Percentiles rank a stretch among this genome's conserved stretches.
Evolutionary conservation across 1,284 basidiomycete species (phyloP).

Genomic region (Ceratobasidium sp.): DNA sequence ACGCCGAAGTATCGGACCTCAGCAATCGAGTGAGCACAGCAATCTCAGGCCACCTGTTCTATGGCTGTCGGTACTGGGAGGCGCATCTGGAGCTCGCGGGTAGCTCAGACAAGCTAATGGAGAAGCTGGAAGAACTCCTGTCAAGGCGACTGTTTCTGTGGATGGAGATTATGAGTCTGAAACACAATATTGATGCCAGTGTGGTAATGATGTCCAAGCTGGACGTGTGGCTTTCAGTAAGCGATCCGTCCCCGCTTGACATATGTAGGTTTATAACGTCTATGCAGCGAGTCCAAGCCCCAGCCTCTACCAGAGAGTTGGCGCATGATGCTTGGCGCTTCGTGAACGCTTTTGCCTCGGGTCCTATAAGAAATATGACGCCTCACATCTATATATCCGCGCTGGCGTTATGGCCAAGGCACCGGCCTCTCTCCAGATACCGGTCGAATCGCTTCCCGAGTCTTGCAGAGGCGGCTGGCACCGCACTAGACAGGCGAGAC

Average conservation of each 20-base stretch:
- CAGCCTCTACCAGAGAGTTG: background rate
- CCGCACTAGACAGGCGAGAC: background rate
- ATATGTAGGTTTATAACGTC: too few relatives aligned
- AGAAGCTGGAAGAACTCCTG: background rate
- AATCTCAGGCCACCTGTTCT: background rate
- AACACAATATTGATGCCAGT: background rate
- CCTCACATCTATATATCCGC: constrained; percentile 47
- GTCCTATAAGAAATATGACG: background rate
- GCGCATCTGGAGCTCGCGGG: background rate
- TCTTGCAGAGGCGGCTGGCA: background rate
- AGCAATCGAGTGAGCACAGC: background rate
- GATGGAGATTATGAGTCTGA: constrained; percentile 33
- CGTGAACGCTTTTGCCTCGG: background rate
- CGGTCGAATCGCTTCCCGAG: background rate
- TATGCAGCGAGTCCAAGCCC: too few relatives aligned
- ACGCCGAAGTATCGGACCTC: background rate
- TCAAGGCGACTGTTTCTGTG: constrained; percentile 16
- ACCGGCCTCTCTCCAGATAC: background rate
- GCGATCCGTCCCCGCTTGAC: too few relatives aligned
- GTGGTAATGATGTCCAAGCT: background rate
- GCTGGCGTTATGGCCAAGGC: constrained; percentile 23
- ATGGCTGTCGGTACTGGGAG: constrained; percentile 28
- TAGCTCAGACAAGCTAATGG: background rate
- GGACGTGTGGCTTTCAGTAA: too few relatives aligned
- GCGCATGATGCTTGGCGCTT: background rate